Evolutionary conservation across 2,329 filamentous ascomycete species (phyloP).

Genomic region (Aspergillus sp.): DNA sequence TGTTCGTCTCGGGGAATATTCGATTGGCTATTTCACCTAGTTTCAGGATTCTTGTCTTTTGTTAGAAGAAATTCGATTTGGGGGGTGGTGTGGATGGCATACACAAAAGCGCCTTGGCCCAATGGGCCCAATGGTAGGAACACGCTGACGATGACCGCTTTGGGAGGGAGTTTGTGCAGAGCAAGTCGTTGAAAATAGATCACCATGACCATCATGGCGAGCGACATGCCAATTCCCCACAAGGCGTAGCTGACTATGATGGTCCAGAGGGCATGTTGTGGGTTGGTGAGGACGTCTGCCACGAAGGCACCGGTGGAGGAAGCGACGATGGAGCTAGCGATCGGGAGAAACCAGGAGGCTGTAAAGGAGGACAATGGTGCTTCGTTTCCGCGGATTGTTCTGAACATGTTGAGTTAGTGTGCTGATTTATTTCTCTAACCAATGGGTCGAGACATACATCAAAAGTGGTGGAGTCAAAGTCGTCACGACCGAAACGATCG

Average conservation of each 20-base stretch:
- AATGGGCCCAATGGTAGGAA: conserved; percentile 63
- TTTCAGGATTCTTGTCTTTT: conserved; percentile 37
- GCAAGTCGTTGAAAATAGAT: conserved; percentile 65
- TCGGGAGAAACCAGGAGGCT: conserved; percentile 60
- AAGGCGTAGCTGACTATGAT: conserved; percentile 61
- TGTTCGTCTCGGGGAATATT: conserved; percentile 18
- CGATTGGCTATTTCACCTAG: conserved; percentile 40
- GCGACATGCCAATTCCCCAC: conserved; percentile 58
- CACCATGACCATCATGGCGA: conserved; percentile 59
- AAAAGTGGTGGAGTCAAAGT: neutral
- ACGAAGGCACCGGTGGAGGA: conserved; percentile 58
- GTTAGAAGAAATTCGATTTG: neutral
- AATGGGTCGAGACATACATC: neutral
- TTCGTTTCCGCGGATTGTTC: neutral
- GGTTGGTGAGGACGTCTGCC: conserved; percentile 51
- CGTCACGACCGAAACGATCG: conserved; percentile 44
- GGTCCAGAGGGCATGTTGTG: conserved; percentile 54
- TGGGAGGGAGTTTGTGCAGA: conserved; percentile 59
- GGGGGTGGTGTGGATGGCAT: conserved; percentile 5
- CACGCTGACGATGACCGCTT: conserved; percentile 62
- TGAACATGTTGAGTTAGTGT: neutral
- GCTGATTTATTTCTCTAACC: neutral
- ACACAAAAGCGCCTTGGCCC: conserved; percentile 58
- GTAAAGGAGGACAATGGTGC: conserved; percentile 51
- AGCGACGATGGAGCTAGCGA: conserved; percentile 61